These are phyloP conservation scores for Rhizophagus sp. DNA, from an alignment of 192 early-diverging fungal species.

Conservation along the genomic window DNA sequence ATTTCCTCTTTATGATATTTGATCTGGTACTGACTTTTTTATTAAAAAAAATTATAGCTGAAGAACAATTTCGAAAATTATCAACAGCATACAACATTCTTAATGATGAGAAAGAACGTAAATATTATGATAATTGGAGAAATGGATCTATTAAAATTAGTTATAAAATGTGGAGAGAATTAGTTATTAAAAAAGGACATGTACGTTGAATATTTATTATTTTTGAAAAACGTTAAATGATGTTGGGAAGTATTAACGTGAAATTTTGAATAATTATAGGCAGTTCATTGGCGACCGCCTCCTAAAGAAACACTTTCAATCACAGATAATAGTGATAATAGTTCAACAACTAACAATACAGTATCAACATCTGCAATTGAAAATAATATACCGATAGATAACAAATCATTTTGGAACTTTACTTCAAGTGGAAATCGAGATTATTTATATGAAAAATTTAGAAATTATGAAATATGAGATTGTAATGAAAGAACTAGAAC, in stretches of 20 bases:
- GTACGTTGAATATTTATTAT: conserved; percentile 5
- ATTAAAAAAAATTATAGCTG: background rate
- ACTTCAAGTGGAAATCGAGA: background rate
- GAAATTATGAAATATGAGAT: conserved; percentile 26
- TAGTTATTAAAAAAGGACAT: conserved; percentile 3
- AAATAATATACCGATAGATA: background rate
- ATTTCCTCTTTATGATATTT: background rate
- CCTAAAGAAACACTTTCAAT: conserved; percentile 5
- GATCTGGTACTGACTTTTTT: background rate
- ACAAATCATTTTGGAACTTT: background rate
- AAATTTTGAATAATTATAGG: background rate
- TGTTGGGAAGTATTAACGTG: background rate
- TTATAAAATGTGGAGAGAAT: conserved; percentile 18
- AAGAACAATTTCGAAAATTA: conserved; percentile 12
- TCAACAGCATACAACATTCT: conserved; percentile 12
- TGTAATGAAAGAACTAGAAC: background rate
- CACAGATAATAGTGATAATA: background rate
- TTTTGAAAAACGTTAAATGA: background rate
- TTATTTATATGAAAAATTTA: conserved; percentile 28
- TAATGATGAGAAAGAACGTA: background rate
- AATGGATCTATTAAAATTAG: conserved; percentile 12
- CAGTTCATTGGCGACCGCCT: conserved; percentile 14
- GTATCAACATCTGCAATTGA: background rate
- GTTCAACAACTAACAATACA: background rate
- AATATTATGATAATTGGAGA: conserved; percentile 15